A percentile compares a stretch with the other conserved stretches of the same genome.
Conservation (phyloP, 2,329 filamentous ascomycete genomes). For the Ceratocystiopsis brevicomis region DNA sequence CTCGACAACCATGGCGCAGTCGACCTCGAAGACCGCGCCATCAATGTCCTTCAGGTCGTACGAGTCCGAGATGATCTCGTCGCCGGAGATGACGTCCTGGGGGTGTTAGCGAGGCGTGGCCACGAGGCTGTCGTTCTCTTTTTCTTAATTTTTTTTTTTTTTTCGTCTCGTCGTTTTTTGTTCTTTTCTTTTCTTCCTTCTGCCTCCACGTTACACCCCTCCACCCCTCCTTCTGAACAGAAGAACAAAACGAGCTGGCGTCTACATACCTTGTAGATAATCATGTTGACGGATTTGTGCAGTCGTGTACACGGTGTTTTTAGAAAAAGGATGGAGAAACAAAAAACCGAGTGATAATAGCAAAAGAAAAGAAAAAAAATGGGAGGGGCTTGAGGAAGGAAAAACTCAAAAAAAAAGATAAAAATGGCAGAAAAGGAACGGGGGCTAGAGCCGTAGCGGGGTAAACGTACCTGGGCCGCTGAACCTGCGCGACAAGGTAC, state of each 20-base stretch:
- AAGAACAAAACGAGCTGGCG: neutral
- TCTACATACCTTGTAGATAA: constrained; percentile 47
- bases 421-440: constrained; percentile 1
- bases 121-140: no score
- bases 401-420: neutral
- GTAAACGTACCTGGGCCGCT: neutral
- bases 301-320: no score
- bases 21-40: constrained; percentile 68
- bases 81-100: constrained; percentile 73
- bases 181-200: no score
- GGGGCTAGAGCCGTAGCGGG: neutral
- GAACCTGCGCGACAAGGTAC: neutral
- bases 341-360: neutral
- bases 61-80: constrained; percentile 95
- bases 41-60: constrained; percentile 69
- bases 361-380: constrained; percentile 4
- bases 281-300: constrained; percentile 37
- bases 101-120: neutral
- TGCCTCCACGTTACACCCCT: no score
- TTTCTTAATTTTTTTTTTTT: no score
- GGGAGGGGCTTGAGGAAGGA: constrained; percentile 3
- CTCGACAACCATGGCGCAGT: constrained; percentile 78
- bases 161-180: no score
- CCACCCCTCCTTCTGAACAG: no score
- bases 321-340: constrained; percentile 6